Percentiles rank a stretch among this genome's conserved stretches.
Conservation (phyloP, 2,329 filamentous ascomycete species). For the Knoxdaviesia capensis region DNA sequence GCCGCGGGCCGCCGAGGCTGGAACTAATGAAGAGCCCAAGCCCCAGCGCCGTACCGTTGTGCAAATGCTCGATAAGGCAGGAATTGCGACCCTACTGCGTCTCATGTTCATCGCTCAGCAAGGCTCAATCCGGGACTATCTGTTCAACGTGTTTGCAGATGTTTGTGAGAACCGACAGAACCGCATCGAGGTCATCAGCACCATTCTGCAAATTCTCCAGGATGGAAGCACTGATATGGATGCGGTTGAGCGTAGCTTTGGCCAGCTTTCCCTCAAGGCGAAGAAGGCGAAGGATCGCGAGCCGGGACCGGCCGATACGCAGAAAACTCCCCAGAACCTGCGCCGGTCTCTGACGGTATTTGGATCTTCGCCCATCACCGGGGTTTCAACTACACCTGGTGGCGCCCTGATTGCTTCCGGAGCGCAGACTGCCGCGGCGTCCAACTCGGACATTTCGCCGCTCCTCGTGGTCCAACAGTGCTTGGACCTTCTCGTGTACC, state of each 20-base stretch:
- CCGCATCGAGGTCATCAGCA: constrained; percentile 79
- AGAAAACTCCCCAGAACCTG: constrained; percentile 60
- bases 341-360: constrained; percentile 54
- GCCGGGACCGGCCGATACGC: constrained; percentile 23
- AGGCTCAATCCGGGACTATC: constrained; percentile 61
- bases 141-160: constrained; percentile 76
- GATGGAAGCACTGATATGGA: constrained; percentile 87
- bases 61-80: constrained; percentile 92
- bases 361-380: constrained; percentile 1
- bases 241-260: constrained; percentile 88
- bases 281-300: constrained; percentile 55
- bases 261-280: constrained; percentile 76
- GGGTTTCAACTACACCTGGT: constrained; percentile 14
- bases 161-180: constrained; percentile 96
- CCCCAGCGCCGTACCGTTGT: constrained; percentile 61
- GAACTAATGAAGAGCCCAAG: constrained; percentile 35
- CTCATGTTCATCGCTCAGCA: constrained; percentile 95
- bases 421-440: constrained; percentile 14
- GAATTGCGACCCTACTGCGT: constrained; percentile 87
- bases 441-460: constrained; percentile 76
- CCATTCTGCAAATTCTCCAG: constrained; percentile 79
- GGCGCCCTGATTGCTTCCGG: constrained; percentile 9
- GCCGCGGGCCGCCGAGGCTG: constrained; percentile 8
- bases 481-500: constrained; percentile 62
- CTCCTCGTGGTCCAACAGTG: constrained; percentile 93